Base-by-base conservation (phyloP, 139 green algal genomes). In the Coelastrella sp. region DNA sequence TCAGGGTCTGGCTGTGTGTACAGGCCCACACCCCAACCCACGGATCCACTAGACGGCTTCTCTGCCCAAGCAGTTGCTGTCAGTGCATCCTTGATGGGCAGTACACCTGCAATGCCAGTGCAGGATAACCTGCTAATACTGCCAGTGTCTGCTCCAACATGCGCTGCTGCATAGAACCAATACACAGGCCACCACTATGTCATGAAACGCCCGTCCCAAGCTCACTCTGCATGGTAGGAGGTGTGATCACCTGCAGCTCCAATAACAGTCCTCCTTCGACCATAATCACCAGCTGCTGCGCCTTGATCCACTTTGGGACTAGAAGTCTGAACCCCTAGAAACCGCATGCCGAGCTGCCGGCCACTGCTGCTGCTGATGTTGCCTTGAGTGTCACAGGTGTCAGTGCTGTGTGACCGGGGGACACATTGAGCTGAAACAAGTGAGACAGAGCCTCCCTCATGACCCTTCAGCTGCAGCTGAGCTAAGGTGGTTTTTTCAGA, bases 51-150 rank as follows among this genome's bases (percentile, higher is more conserved):
- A 25, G 22, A 7, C 8, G 87, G 68, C 65, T 9, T 49, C 68
- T 91, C 88, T 27, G 88, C 88, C 88, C 88, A 91, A 20, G 81
- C 88, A 20, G 68, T 84, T 24, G 81, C 88, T 20, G 70, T 78
- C 6, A 87, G n/a, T 14, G 81, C 80, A 86, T 91, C 81, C 15
- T 58, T 25, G 12, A 91, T 15, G 7, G 88, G 80, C 68, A 78
- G n/a, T 11, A 59, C 80, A n/a, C 80, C 88, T 78, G 61, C 24
- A 49, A 49, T 49, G 35, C 35, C 35, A 49, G 35, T 5, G 35
- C 35, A 49, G 35, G 35, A 49, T 49, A 49, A 3, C 35, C 35
- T 49, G 35, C 35, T 3, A 49, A 49, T 49, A 49, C 35, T 49
- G n/a, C n/a, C n/a, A n/a, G n/a, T n/a, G 35, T 49, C 35, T 49